A percentile compares a stretch with the other conserved stretches of the same genome.
phyloP scores from a whole-genome alignment of 2,329 filamentous ascomycete species.

The Penicillium verrucosum region DNA sequence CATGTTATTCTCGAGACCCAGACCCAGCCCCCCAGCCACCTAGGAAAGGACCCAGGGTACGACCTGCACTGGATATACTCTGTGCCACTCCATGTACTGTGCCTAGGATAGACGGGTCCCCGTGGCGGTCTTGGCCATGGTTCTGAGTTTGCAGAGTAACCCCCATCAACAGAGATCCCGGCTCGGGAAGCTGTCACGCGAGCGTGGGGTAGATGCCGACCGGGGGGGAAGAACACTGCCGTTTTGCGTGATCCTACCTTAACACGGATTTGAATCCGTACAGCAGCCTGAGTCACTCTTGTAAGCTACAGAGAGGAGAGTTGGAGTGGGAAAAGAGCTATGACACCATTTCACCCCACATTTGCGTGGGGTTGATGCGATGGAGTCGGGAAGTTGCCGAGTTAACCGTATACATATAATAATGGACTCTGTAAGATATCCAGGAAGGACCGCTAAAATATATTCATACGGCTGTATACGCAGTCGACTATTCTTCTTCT shows the following conservation, averaged over 20 bases:
- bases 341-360: constrained; percentile 3
- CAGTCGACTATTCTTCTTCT: too few species aligned
- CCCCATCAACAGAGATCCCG: constrained; percentile 19
- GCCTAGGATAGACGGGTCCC: constrained; percentile 48
- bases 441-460: too few species aligned
- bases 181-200: constrained; percentile 3
- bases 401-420: background rate
- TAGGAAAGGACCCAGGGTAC: constrained; percentile 56
- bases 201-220: background rate
- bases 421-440: too few species aligned
- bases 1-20: constrained; percentile 53
- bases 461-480: too few species aligned
- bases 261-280: too few species aligned
- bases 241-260: background rate
- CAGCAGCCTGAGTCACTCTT: background rate
- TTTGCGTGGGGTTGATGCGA: background rate
- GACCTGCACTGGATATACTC: constrained; percentile 52
- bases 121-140: constrained; percentile 10
- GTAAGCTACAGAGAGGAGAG: background rate
- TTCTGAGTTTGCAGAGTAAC: constrained; percentile 10
- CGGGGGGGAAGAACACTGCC: background rate
- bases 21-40: constrained; percentile 54
- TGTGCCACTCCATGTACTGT: constrained; percentile 60
- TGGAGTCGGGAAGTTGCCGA: background rate
- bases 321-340: background rate